phyloP scores from a whole-genome alignment of 2,329 filamentous ascomycete species.

The Sporothrix pseudoabietina region DNA sequence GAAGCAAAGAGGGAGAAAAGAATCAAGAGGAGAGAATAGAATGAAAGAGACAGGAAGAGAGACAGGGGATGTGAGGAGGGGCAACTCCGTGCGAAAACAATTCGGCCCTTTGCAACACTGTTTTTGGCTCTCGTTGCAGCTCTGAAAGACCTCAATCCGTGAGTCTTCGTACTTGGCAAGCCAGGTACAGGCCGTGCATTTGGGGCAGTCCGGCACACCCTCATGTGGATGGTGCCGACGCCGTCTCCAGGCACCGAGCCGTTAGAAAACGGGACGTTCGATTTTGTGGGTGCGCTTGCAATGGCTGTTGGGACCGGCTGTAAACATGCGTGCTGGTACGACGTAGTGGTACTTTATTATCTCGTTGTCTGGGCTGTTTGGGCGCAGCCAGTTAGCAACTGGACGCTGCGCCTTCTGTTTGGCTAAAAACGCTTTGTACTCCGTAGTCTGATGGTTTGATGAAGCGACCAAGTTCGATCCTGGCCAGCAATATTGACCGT shows the following conservation, averaged over 20 bases:
- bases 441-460: not conserved
- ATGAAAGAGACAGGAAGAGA: not conserved
- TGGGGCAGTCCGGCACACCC: slow-evolving; percentile 14
- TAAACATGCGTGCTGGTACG: slow-evolving; percentile 1
- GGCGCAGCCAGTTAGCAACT: not conserved
- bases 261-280: slow-evolving; percentile 25
- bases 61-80: not conserved
- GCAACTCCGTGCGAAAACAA: slow-evolving; percentile 6
- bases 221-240: slow-evolving; percentile 20
- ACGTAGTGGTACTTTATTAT: not conserved
- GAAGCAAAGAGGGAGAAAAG: not conserved
- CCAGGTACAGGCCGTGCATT: not conserved
- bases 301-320: not conserved
- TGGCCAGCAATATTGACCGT: not conserved
- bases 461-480: slow-evolving; percentile 9
- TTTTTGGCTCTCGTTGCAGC: not conserved
- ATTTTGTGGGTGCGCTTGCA: slow-evolving; percentile 4
- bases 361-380: not conserved
- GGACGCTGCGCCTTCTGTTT: not conserved
- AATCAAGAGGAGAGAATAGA: not conserved
- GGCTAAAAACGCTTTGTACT: slow-evolving; percentile 4
- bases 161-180: not conserved
- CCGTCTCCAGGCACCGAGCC: slow-evolving; percentile 27
- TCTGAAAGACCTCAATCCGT: not conserved
- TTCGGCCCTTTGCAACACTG: slow-evolving; percentile 14